These are phyloP conservation scores for Paramecium octaurelia DNA, from an alignment of 73 alveolate species.

Conservation along the genomic window DNA sequence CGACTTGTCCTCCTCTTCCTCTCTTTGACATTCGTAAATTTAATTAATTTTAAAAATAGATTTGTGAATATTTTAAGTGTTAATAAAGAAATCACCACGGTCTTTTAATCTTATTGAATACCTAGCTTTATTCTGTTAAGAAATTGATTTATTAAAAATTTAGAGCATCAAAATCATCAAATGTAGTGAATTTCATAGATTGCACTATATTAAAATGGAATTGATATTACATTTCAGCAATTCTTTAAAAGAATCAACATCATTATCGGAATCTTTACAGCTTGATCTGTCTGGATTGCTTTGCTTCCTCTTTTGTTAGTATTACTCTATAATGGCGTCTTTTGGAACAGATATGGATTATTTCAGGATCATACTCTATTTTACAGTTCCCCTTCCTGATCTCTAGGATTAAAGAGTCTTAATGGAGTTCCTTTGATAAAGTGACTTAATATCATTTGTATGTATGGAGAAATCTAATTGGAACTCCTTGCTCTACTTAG, in stretches of 20 bases:
- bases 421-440: background rate
- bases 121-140: background rate
- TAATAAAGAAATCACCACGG: conserved; percentile 24
- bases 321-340: background rate
- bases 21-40: conserved; percentile 49
- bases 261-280: background rate
- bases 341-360: background rate
- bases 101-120: background rate
- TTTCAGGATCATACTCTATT: background rate
- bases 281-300: background rate
- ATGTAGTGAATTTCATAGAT: background rate
- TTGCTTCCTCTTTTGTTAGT: background rate
- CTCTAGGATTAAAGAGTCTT: background rate
- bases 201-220: background rate
- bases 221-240: background rate
- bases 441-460: conserved; percentile 9
- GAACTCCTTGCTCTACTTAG: background rate
- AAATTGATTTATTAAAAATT: background rate
- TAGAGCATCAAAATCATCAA: background rate
- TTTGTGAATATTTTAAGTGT: background rate
- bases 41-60: background rate
- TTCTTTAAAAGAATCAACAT: background rate
- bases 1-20: conserved; percentile 68
- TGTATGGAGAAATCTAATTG: conserved; percentile 18
- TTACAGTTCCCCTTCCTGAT: background rate